phyloP scores from a whole-genome alignment of 1,284 basidiomycete genomes.

The Phylloporus sp. region DNA sequence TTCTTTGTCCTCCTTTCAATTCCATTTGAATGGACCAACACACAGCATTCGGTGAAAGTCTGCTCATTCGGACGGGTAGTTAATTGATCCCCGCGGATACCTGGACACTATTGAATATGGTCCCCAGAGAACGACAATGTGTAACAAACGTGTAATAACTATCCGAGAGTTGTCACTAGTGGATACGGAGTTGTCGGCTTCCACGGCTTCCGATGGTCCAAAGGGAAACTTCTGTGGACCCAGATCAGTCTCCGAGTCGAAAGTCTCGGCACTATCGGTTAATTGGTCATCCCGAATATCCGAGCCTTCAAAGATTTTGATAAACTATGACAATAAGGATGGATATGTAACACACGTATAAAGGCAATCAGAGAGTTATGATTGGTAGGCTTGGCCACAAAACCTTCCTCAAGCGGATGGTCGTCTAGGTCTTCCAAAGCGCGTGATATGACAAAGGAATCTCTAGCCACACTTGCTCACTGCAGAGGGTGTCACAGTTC shows the following conservation, averaged over 20 bases:
- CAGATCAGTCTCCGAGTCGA: neutral
- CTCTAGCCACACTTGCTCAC: neutral
- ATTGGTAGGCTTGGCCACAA: too few relatives aligned
- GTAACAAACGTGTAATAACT: neutral
- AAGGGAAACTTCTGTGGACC: neutral
- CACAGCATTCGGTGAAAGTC: neutral
- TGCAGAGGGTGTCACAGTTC: neutral
- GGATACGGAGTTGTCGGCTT: neutral
- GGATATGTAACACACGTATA: neutral
- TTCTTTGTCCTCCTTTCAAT: neutral
- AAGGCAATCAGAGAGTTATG: neutral
- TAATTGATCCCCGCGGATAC: neutral
- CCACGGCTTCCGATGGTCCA: neutral
- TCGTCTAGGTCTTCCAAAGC: too few relatives aligned
- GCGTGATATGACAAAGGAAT: too few relatives aligned
- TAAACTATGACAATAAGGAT: neutral
- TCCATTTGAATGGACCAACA: neutral
- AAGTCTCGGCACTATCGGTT: neutral
- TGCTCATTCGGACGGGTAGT: neutral
- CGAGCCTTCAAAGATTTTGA: neutral
- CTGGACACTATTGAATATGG: neutral
- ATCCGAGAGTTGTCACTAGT: neutral
- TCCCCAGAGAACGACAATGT: neutral
- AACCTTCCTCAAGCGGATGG: too few relatives aligned
- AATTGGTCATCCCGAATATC: neutral